Evolutionary conservation across 2,329 filamentous ascomycete genomes (phyloP), one percentile per base, ranked within the genome.

Genomic region (Ceratocystis alfenasii): DNA sequence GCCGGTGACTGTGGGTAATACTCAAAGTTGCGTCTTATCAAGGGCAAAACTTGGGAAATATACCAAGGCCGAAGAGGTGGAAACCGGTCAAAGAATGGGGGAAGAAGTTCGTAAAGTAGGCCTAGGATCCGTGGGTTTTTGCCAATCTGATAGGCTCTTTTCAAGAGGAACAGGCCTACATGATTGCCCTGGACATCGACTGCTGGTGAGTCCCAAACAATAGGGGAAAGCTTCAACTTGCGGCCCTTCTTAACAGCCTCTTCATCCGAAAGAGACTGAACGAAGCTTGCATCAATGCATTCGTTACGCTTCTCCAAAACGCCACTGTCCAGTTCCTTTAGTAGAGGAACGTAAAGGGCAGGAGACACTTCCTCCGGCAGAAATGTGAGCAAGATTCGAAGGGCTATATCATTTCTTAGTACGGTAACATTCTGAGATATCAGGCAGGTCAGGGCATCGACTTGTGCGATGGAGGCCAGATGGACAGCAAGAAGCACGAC

Each of bases 381-480:
- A 72, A 87, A 89, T 22, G 87, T 89, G 59, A 95, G 80, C 25
- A 95, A 76, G 64, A 94, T 85, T 57, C 87, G 85, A 67, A 94
- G 78, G 28, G 89, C 73, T 15, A 90, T 76, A 66, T 88, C 83
- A 57, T 82, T 80, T 33, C 81, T 79, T 65, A 94, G 78, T 46
- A 86, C 79, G 65, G 81, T 77, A 64, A 76, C 75, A 70, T 88
- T 77, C 48, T 79, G 77, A 25, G 81, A 78, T 64, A 83, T 80
- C 68, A 94, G 78, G 64, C 78, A 78, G 66, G 81, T 79, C 68
- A 94, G 76, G 69, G 81, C 80, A 70, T 80, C 74, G 70, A 91
- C 78, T 73, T 92, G 83, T 72, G 83, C 80, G 71, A 83, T 82
- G 68, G 82, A 81, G 65, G 89, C 84, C 70, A 86, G 81, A 71